Base-by-base conservation (phyloP, 805 yeast species). In the Metschnikowia henanensis region DNA sequence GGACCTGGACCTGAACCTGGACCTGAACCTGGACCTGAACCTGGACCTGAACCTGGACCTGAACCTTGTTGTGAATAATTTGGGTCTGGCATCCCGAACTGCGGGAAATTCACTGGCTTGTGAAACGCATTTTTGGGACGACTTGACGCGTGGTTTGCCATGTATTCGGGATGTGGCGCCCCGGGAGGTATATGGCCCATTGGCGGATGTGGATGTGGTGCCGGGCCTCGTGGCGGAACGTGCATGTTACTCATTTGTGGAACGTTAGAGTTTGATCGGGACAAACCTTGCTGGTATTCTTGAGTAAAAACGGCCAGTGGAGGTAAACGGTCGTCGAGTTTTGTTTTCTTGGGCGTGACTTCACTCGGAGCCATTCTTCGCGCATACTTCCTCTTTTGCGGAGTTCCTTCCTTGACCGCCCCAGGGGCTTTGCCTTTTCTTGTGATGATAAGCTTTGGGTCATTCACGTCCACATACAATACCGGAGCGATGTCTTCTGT, bases 351-450 rank as follows among this genome's bases (percentile, higher is more conserved):
- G 70, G 53, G 52, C 20, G 55, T 69, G 4, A 87, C 81, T 54
- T 80, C 81, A 38, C 71, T 69, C 15, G 35, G n/a, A 21, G 32
- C 29, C 7, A 36, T 15, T 1, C 92, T 88, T 43, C 88, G 76
- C 20, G 71, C 65, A 50, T 70, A 70, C 47, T 70, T 69, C 31
- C 75, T 59, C 45, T 70, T 70, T 20, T 64, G 61, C 2, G 72
- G 75, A 17, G 74, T 66, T n/a, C 68, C 68, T 32, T 70, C 73
- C 46, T 63, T 68, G 41, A 58, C 58, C 19, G 43, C 18, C 22
- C 61, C 52, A 13, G 53, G 30, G 15, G 36, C 42, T 50, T 66
- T 70, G 6, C 58, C 50, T 47, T 69, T 69, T 34, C 60, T 59
- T 26, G 68, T 68, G 33, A 71, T 60, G n/a, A 58, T 55, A 43